Conservation (phyloP, 108 stramenopile genomes). For the Cyclostephanos tholiformis region DNA sequence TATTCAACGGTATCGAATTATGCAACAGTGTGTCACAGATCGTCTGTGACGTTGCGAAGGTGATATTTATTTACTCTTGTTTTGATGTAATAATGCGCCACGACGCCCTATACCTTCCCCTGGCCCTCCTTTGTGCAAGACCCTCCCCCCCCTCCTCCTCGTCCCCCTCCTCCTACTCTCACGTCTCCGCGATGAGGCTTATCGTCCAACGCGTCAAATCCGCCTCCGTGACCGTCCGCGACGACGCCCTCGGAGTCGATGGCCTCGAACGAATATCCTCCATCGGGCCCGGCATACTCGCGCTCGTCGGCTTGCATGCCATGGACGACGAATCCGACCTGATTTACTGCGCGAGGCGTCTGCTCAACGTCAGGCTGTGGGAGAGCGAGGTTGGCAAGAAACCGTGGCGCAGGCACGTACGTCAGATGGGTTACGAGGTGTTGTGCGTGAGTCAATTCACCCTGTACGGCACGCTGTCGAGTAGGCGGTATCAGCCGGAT, state of each 20-base stretch:
- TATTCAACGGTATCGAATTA: too few species aligned
- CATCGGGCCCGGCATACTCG: conserved; percentile 78
- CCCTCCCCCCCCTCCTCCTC: too few species aligned
- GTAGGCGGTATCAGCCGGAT: conserved; percentile 89
- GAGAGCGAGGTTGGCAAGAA: conserved; percentile 65
- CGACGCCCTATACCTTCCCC: too few species aligned
- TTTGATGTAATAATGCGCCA: too few species aligned
- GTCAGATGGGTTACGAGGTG: conserved; percentile 66
- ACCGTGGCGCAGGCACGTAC: conserved; percentile 79
- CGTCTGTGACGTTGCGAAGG: too few species aligned
- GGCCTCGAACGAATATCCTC: conserved; percentile 57
- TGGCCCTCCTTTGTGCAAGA: too few species aligned
- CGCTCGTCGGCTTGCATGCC: conserved; percentile 79
- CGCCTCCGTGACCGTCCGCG: conserved; percentile 80
- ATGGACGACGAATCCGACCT: conserved; percentile 71
- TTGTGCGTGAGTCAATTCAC: conserved; percentile 89
- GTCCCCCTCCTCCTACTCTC: not conserved
- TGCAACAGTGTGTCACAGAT: too few species aligned
- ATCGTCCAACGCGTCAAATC: conserved; percentile 87
- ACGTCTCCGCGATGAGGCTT: conserved; percentile 65
- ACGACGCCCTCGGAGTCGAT: not conserved
- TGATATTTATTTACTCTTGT: too few species aligned
- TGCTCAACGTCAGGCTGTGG: conserved; percentile 80
- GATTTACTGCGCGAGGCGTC: conserved; percentile 71
- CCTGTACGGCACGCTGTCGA: conserved; percentile 78